Base-by-base conservation (phyloP, 495 filamentous ascomycete genomes). In the Hypoxylon perforatum region DNA sequence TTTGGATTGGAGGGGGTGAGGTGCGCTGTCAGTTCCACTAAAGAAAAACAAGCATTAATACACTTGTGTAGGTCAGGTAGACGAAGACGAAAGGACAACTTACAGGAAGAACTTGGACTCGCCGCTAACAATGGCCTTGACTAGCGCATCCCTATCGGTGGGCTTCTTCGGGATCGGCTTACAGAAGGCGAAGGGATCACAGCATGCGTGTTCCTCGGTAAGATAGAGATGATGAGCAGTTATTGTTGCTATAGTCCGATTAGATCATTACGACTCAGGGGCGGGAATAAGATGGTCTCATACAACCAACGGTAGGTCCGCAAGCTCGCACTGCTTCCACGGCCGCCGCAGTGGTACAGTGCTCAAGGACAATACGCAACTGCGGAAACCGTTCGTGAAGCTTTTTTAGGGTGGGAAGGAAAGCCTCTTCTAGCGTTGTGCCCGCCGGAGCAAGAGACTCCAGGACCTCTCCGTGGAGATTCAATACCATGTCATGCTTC, bases 291-390 rank as follows among this genome's bases (percentile, higher is more conserved):
- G 23, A 18, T 38, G 11, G 17, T 4, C 18, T 89, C 10, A 83
- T 92, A 59, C 82, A 89, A 0, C 82, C 88, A 21, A 97, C 93
- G 4, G 85, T 92, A 14, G 88, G 85, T 0, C 92, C 92, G 70
- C 90, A 92, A 35, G 85, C 80, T 67, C 83, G 84, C 22, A 97
- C 92, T 3, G 90, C 88, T 64, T 91, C 87, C 12, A 97, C 78
- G 0, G 91, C 94, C n/a, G 88, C 91, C 0, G 87, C 88, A 1
- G 91, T 93, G 23, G 91, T 95, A 80, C 91, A 93, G 77, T 97
- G 93, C 75, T 91, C 88, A 22, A 87, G 76, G 58, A 97, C 88
- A 61, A 96, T 95, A 15, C 90, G 86, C 48, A 96, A 84, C 23
- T 88, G 84, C 2, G 94, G 95, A 75, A 94, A 98, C 22, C 82